A percentile compares a stretch with the other conserved stretches of the same genome.
These are phyloP conservation scores for Kickxella alabastrina DNA, from an alignment of 192 early-diverging fungal genomes.

Conservation along the genomic window DNA sequence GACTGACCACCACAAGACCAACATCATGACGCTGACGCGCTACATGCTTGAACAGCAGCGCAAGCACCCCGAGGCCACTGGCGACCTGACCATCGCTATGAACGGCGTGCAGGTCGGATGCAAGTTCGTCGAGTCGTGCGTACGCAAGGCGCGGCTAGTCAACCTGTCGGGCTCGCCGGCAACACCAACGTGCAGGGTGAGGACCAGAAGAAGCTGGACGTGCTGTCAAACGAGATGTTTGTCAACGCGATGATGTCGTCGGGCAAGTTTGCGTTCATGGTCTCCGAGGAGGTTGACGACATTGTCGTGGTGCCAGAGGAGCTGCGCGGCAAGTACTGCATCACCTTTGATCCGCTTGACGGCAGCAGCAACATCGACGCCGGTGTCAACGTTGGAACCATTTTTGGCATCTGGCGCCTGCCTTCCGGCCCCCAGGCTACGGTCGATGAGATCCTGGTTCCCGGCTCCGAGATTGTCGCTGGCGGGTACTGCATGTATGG, in stretches of 20 bases:
- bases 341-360: constrained; percentile 97
- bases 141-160: constrained; percentile 92
- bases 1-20: constrained; percentile 69
- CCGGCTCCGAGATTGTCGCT: constrained; percentile 87
- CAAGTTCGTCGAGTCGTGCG: constrained; percentile 96
- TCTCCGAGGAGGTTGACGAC: constrained; percentile 95
- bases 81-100: constrained; percentile 90
- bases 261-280: constrained; percentile 88
- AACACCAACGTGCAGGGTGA: constrained; percentile 89
- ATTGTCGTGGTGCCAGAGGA: constrained; percentile 81
- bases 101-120: constrained; percentile 88
- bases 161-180: constrained; percentile 92
- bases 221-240: constrained; percentile 98
- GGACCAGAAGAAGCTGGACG: constrained; percentile 95
- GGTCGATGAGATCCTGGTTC: constrained; percentile 76
- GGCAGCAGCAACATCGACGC: constrained; percentile 98
- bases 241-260: constrained; percentile 86
- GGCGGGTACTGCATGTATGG: constrained; percentile 99
- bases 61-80: constrained; percentile 76
- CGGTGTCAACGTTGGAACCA: constrained; percentile 97
- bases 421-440: constrained; percentile 50
- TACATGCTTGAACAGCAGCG: constrained; percentile 92
- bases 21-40: constrained; percentile 90
- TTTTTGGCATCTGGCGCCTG: constrained; percentile 96
- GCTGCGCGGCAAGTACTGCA: constrained; percentile 84